Evolutionary conservation across 2,329 filamentous ascomycete genomes (phyloP).

Genomic region (Pyrenophora graminea): DNA sequence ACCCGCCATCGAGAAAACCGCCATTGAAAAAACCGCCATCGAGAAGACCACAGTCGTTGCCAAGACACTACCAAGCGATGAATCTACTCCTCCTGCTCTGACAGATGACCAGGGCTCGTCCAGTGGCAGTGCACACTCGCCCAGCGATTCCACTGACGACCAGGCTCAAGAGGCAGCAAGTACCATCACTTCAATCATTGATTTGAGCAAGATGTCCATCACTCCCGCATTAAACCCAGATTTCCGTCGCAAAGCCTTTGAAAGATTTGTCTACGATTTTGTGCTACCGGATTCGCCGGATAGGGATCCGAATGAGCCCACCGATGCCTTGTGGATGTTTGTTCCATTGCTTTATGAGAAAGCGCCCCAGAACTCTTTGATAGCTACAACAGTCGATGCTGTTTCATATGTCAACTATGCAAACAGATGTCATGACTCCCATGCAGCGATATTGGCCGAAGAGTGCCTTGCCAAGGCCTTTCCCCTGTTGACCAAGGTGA

Average conservation of each 20-base stretch:
- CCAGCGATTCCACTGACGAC: slow-evolving; percentile 5
- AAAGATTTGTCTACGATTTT: slow-evolving; percentile 41
- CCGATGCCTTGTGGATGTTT: slow-evolving; percentile 34
- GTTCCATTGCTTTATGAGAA: slow-evolving; percentile 32
- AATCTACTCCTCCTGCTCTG: slow-evolving; percentile 12
- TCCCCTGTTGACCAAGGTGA: slow-evolving; percentile 27
- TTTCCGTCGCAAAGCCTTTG: slow-evolving; percentile 32
- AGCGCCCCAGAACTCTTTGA: slow-evolving; percentile 27
- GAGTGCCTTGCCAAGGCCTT: slow-evolving; percentile 30
- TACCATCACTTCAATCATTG: neutral
- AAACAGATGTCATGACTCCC: slow-evolving; percentile 29
- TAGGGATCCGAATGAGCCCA: slow-evolving; percentile 18
- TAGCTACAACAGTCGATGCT: slow-evolving; percentile 29
- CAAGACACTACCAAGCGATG: slow-evolving; percentile 19
- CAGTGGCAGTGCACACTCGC: slow-evolving; percentile 9
- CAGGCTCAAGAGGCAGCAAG: neutral
- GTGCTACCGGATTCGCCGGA: slow-evolving; percentile 27
- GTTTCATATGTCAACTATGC: slow-evolving; percentile 37
- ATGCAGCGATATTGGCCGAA: slow-evolving; percentile 29
- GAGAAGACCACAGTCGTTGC: slow-evolving; percentile 16
- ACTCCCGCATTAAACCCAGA: slow-evolving; percentile 18
- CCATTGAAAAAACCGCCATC: neutral
- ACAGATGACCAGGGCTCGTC: slow-evolving; percentile 10
- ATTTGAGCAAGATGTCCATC: slow-evolving; percentile 21
- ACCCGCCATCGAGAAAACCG: slow-evolving; percentile 15